A percentile compares a stretch with the other conserved stretches of the same genome.
Evolutionary conservation across 2,329 filamentous ascomycete species (phyloP).

Genomic region (Diplodia scrobiculata): DNA sequence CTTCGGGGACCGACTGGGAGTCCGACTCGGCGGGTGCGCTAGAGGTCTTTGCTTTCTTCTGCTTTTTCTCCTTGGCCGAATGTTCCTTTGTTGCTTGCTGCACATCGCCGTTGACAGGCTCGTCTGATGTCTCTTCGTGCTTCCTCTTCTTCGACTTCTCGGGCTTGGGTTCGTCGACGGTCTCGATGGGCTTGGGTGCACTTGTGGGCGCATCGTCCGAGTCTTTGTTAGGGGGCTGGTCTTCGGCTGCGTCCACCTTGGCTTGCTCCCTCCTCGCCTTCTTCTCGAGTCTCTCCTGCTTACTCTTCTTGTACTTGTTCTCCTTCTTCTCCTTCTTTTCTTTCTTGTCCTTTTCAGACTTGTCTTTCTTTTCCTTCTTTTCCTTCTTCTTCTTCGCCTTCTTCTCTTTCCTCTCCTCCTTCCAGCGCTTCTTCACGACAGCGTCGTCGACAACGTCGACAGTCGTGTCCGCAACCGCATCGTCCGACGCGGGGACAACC

Average conservation of each 20-base stretch:
- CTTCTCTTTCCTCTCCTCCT: neutral
- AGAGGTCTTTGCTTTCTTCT: constrained; percentile 34
- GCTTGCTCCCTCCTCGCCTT: constrained; percentile 5
- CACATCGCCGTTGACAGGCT: neutral
- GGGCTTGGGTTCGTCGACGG: neutral
- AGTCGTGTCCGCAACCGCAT: neutral
- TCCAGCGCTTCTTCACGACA: neutral
- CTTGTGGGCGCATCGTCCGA: neutral
- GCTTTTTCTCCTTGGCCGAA: constrained; percentile 34
- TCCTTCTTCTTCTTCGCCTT: constrained; percentile 1
- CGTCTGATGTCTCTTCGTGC: constrained; percentile 28
- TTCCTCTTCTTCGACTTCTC: constrained; percentile 32
- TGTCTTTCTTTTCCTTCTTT: neutral
- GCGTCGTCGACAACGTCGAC: neutral
- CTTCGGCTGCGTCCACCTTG: neutral
- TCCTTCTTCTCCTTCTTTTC: constrained; percentile 41
- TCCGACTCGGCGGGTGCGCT: constrained; percentile 30
- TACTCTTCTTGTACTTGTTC: constrained; percentile 42
- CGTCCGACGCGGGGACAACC: neutral
- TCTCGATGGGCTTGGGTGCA: neutral
- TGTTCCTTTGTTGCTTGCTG: constrained; percentile 28
- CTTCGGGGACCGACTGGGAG: constrained; percentile 34
- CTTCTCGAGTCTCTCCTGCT: neutral
- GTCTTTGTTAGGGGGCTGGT: neutral
- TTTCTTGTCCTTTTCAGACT: neutral